Evolutionary conservation across 2,329 filamentous ascomycete species (phyloP).

Genomic region (Elsinoe ampelina): DNA sequence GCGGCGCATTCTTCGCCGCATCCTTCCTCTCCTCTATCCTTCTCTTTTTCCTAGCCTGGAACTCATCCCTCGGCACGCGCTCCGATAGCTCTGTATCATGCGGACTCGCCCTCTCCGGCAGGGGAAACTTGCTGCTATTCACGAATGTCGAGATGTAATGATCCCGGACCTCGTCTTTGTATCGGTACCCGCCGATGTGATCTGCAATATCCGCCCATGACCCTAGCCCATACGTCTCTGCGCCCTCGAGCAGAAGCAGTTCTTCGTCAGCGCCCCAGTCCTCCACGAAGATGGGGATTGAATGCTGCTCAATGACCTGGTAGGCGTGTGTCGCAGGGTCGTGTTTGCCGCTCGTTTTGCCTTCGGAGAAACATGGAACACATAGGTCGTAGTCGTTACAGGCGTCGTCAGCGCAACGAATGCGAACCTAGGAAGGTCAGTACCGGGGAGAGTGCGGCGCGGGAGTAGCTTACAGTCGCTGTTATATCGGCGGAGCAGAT

Average conservation of each 20-base stretch:
- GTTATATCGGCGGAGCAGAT: conserved; percentile 95
- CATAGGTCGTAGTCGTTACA: conserved; percentile 96
- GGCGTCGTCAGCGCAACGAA: conserved; percentile 72
- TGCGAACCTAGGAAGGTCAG: conserved; percentile 62
- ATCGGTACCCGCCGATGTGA: conserved; percentile 89
- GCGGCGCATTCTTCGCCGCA: conserved; percentile 70
- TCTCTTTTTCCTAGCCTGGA: conserved; percentile 84
- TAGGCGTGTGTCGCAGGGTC: conserved; percentile 79
- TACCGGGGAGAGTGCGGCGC: neutral
- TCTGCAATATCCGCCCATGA: conserved; percentile 98
- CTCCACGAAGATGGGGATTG: conserved; percentile 86
- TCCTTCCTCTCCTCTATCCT: conserved; percentile 89
- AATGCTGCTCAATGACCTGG: conserved; percentile 95
- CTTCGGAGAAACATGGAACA: conserved; percentile 84
- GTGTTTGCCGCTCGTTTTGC: conserved; percentile 71
- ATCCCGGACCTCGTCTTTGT: conserved; percentile 90
- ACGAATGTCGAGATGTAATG: conserved; percentile 88
- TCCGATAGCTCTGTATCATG: conserved; percentile 70
- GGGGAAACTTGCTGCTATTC: conserved; percentile 70
- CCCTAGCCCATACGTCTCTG: conserved; percentile 89
- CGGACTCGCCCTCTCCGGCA: conserved; percentile 78
- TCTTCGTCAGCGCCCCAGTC: conserved; percentile 99
- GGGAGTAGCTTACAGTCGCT: conserved; percentile 62
- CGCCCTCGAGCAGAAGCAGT: conserved; percentile 82
- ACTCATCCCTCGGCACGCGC: conserved; percentile 78